These are phyloP conservation scores for Alternaria dauci DNA, from an alignment of 2,329 filamentous ascomycete species.

Conservation along the genomic window DNA sequence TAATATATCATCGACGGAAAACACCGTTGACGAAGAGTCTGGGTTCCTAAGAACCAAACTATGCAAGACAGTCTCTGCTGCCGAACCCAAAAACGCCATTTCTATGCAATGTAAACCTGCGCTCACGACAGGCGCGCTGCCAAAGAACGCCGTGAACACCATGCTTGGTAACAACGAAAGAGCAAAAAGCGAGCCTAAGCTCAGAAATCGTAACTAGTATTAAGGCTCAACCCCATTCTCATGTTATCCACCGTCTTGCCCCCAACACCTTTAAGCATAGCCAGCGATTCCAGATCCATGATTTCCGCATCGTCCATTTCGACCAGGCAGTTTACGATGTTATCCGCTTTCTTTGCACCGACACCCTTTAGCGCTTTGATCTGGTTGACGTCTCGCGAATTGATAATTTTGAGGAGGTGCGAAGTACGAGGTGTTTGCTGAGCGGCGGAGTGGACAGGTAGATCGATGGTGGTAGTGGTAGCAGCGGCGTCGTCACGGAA, in stretches of 20 bases:
- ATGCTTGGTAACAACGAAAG: slow-evolving; percentile 19
- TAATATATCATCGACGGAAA: background rate
- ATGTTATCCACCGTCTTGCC: slow-evolving; percentile 62
- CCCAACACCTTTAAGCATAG: slow-evolving; percentile 59
- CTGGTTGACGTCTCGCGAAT: slow-evolving; percentile 71
- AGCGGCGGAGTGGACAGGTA: slow-evolving; percentile 19
- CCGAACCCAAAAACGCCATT: slow-evolving; percentile 5
- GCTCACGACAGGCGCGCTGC: background rate
- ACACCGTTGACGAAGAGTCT: background rate
- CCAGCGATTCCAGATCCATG: slow-evolving; percentile 54
- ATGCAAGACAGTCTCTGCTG: slow-evolving; percentile 2
- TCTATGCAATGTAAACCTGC: slow-evolving; percentile 2
- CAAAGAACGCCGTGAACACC: slow-evolving; percentile 26
- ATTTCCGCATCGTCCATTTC: slow-evolving; percentile 57
- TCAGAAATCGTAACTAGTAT: slow-evolving; percentile 36
- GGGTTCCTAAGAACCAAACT: background rate
- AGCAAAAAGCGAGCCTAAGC: slow-evolving; percentile 8
- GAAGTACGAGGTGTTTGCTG: slow-evolving; percentile 65
- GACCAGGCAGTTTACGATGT: slow-evolving; percentile 58
- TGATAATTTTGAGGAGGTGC: slow-evolving; percentile 73
- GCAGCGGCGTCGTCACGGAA: slow-evolving; percentile 45
- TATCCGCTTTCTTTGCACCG: slow-evolving; percentile 73
- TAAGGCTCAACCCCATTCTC: slow-evolving; percentile 50
- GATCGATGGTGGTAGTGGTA: background rate
- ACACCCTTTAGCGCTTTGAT: slow-evolving; percentile 75